Evolutionary conservation across 2,329 filamentous ascomycete genomes (phyloP), one percentile per base, ranked within the genome.

Genomic region (Aspergillus latus): DNA sequence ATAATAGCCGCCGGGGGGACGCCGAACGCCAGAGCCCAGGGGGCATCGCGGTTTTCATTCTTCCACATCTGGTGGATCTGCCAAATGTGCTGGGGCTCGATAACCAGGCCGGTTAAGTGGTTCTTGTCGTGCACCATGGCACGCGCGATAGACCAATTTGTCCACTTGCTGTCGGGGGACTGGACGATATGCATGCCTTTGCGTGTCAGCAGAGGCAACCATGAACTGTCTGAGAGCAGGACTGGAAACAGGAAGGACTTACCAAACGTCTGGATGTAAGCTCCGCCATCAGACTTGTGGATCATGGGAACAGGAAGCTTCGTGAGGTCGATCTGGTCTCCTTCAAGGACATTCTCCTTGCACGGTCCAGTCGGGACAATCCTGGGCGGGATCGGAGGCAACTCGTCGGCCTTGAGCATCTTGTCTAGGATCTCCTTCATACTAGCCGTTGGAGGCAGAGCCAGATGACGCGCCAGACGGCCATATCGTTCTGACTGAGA

Each of bases 1-100:
- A 83, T 78, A 37, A 76, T 77, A 1, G 78, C 79, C 0, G 75
- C 76, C 0, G 80, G 80, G 0, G 80, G 80, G 1, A 78, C 78
- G 3, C 80, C 80, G 34, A 82, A 73, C 0, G 69, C 72, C n/a
- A 80, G 49, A 3, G 79, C 76, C 74, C 74, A 82, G 0, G 79
- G 78, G 11, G 78, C 69, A 39, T 82, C 76, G 30, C 72, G 68
- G 2, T 78, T 77, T 6, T 67, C 66, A 48, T 76, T 70, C 54
- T 74, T 73, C 79, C 78, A 82, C 70, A 73, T 68, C 51, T 81
- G 65, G 10, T 73, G 69, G 28, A 82, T 80, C 26, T 74, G 66
- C 61, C 70, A 73, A 55, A 78, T 76, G 57, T 82, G 77, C 60
- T 82, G 78, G 0, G 72, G 72, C 11, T 70, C 55, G 2, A 76